A percentile compares a stretch with the other conserved stretches of the same genome.
phyloP scores from a whole-genome alignment of 768 basidiomycete species.

The Clitopilus passeckerianus region DNA sequence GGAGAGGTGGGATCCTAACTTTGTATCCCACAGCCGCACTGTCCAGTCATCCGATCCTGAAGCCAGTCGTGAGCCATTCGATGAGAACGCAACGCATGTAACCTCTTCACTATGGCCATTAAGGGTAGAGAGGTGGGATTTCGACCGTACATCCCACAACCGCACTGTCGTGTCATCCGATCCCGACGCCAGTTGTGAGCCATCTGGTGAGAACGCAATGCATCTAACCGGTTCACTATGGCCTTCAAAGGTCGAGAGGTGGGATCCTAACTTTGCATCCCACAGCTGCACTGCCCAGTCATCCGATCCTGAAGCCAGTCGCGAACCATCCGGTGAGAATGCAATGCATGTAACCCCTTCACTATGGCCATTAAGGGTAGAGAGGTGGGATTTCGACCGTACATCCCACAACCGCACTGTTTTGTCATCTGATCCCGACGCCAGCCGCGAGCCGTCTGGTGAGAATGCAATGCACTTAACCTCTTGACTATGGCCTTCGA shows the following conservation, averaged over 20 bases:
- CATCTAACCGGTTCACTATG: background rate
- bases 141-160: background rate
- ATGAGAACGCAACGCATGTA: background rate
- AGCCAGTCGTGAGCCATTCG: background rate
- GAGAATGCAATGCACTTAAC: too few relatives aligned
- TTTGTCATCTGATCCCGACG: too few relatives aligned
- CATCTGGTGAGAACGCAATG: background rate
- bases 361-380: background rate
- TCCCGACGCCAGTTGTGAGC: background rate
- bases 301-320: background rate
- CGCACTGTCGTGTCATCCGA: background rate
- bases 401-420: too few relatives aligned
- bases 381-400: too few relatives aligned
- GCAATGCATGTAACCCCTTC: background rate
- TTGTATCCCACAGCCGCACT: background rate
- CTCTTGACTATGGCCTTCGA: too few relatives aligned
- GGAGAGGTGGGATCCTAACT: background rate
- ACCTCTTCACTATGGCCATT: background rate
- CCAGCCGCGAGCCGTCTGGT: too few relatives aligned
- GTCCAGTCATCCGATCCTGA: background rate
- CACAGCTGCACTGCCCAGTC: background rate
- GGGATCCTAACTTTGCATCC: background rate
- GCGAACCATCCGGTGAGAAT: background rate
- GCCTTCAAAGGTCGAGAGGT: background rate
- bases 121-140: background rate